phyloP scores from a whole-genome alignment of 2,329 filamentous ascomycete genomes.

The Leptographium galeiforme region DNA sequence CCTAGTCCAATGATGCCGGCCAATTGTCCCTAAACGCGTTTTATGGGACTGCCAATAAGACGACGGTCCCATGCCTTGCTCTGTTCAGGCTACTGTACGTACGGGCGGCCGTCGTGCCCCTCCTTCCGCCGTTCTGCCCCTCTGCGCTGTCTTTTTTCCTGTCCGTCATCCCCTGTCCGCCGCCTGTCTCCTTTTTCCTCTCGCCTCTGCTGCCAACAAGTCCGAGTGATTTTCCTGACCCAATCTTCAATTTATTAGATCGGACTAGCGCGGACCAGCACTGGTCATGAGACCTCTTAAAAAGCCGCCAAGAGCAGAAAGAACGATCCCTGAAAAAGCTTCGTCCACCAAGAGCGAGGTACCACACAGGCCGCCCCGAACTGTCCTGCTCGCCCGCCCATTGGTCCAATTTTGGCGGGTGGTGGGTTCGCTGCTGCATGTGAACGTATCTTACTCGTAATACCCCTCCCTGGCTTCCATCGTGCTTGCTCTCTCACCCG shows the following conservation, averaged over 20 bases:
- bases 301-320: constrained; percentile 3
- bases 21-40: background rate
- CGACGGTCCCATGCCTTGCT: background rate
- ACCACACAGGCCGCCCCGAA: constrained; percentile 2
- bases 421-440: constrained; percentile 2
- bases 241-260: constrained; percentile 7
- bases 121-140: background rate
- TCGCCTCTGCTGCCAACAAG: background rate
- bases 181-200: background rate
- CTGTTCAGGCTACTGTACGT: too few species aligned
- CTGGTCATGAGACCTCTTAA: constrained; percentile 11
- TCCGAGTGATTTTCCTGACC: background rate
- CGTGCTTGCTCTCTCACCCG: background rate
- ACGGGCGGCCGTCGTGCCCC: background rate
- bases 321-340: constrained; percentile 6
- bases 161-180: background rate
- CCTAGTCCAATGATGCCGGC: constrained; percentile 3
- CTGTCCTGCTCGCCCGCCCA: background rate
- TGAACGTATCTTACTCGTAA: constrained; percentile 2
- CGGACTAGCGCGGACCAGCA: constrained; percentile 2
- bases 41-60: background rate
- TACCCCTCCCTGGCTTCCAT: background rate
- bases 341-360: constrained; percentile 4
- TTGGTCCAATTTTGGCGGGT: background rate
- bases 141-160: background rate